phyloP scores from a whole-genome alignment of 1,284 basidiomycete species.

The Melanopsichium pennsylvanicum region DNA sequence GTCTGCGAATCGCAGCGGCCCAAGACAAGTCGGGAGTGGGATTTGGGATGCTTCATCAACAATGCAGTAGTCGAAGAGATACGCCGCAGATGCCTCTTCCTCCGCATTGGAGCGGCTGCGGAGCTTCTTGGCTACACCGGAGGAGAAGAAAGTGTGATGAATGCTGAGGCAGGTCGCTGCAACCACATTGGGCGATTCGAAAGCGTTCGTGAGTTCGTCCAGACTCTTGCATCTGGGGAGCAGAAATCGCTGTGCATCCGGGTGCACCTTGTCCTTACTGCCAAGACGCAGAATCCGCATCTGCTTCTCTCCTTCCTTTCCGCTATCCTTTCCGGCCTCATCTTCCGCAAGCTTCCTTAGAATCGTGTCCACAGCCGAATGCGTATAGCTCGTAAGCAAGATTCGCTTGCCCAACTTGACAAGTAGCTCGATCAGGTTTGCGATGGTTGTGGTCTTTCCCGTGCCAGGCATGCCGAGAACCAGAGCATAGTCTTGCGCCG shows the following conservation, averaged over 20 bases:
- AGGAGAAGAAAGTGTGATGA: conserved; percentile 82
- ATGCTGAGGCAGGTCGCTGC: conserved; percentile 93
- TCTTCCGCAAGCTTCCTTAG: conserved; percentile 77
- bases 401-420: conserved; percentile 85
- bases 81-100: conserved; percentile 64
- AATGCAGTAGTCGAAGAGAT: conserved; percentile 92
- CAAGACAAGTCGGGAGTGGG: conserved; percentile 91
- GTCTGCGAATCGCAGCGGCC: conserved; percentile 86
- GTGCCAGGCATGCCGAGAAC: conserved; percentile 98
- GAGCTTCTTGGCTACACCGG: conserved; percentile 69
- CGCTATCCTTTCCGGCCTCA: conserved; percentile 50
- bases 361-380: conserved; percentile 96
- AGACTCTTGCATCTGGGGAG: conserved; percentile 71
- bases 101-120: conserved; percentile 8
- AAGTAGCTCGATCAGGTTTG: conserved; percentile 81
- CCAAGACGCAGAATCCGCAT: conserved; percentile 79
- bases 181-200: conserved; percentile 87
- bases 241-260: conserved; percentile 71
- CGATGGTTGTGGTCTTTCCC: conserved; percentile 95
- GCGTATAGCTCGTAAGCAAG: conserved; percentile 89
- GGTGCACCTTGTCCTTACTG: conserved; percentile 83
- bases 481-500: conserved; percentile 86
- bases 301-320: conserved; percentile 13
- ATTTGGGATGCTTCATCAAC: conserved; percentile 98
- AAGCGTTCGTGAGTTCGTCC: conserved; percentile 71